phyloP scores from a whole-genome alignment of 208 protist species.

The Acanthamoeba lenticulata region DNA sequence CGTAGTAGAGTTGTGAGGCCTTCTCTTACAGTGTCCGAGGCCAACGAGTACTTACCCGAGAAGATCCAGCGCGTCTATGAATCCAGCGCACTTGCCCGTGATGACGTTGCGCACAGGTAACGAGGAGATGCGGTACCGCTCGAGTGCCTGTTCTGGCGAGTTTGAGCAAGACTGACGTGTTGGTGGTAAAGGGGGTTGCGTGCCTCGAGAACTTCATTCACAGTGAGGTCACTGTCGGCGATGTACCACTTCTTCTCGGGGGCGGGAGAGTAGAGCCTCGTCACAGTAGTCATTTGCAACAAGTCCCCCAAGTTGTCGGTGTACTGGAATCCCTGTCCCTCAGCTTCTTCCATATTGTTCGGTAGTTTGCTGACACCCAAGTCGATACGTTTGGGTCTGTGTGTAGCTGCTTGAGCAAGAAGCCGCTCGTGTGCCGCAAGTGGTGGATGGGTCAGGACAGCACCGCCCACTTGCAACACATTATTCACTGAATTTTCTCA shows the following conservation, averaged over 20 bases:
- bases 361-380: too few relatives aligned
- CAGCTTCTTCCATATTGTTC: not conserved
- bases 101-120: not conserved
- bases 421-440: too few relatives aligned
- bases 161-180: not conserved
- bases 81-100: slow-evolving; percentile 17
- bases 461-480: too few relatives aligned
- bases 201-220: not conserved
- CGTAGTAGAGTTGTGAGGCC: not conserved
- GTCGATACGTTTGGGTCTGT: too few relatives aligned
- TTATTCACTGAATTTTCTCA: too few relatives aligned
- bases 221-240: not conserved
- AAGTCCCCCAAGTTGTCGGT: slow-evolving; percentile 4
- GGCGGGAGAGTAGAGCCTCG: not conserved
- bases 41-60: not conserved
- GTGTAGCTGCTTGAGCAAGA: too few relatives aligned
- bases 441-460: too few relatives aligned
- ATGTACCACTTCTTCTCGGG: slow-evolving; percentile 23
- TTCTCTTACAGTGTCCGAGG: not conserved
- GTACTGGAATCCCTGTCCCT: not conserved
- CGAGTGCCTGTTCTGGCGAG: not conserved
- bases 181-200: not conserved
- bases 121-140: not conserved
- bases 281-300: not conserved
- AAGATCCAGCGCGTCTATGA: slow-evolving; percentile 37